Base-by-base conservation (phyloP, 768 basidiomycete genomes). In the Mycena polygramma region DNA sequence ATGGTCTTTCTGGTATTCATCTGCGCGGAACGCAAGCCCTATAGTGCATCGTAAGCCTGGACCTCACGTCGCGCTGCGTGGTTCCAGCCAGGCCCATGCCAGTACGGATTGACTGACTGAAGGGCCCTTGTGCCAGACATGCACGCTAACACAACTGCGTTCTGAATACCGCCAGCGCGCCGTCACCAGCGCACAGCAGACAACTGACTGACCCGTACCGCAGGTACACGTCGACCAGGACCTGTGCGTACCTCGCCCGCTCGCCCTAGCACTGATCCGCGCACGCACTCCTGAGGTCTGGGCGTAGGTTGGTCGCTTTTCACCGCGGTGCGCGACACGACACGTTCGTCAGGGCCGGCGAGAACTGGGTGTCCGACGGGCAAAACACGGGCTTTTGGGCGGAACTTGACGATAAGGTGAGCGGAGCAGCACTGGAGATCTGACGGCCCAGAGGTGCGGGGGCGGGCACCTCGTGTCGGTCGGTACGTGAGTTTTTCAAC, bases 341-440 rank as follows among this genome's bases (percentile, higher is more conserved):
- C 73, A 79, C 86, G 51, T 83, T 90, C 72, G 84, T 91, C 46
- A 77, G 81, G 26, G 80, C 83, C 0, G 85, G 89, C 11, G 84
- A 84, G 77, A 82, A 84, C 59, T 90, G 84, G 76, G 85, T 84
- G 22, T 81, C 86, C 0, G 80, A 85, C 60, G 87, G 86, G 19
- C 71, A 80, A 49, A 87, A 83, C 80, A 82, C 35, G 58, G 68
- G 39, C 69, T 77, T 83, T 30, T 77, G 83, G 48, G 81, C 81
- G 22, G 88, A 89, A 74, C 86, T 87, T 87, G 89, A 90, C 75
- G 87, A 89, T 74, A 88, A 88, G 0, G 80, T 79, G 7, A 81
- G 86, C 69, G 90, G 88, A 11, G 63, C 76, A 5, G 79, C 85
- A 55, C 14, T 64, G 17, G 84, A 84, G 5, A 90, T 90, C 83